Evolutionary conservation across 306 rosid genomes (phyloP).

Genomic region (Inga laurina): DNA sequence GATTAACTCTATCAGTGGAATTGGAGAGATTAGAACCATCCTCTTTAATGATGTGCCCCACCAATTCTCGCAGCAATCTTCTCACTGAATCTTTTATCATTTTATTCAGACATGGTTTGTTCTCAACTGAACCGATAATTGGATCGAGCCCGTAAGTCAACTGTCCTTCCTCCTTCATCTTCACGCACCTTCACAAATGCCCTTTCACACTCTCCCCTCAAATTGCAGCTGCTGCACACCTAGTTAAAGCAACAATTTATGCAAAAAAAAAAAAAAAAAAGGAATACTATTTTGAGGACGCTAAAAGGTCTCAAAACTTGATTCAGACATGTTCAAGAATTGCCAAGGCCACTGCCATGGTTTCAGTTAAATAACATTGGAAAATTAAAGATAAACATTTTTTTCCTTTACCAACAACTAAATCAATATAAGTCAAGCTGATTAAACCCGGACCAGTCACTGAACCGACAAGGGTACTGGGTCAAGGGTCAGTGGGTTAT

Average conservation of each 20-base stretch:
- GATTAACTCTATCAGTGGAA: constrained; percentile 26
- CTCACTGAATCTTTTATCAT: too few species aligned
- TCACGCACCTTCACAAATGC: constrained; percentile 71
- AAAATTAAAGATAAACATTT: not conserved
- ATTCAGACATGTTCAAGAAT: not conserved
- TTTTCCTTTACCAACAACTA: too few species aligned
- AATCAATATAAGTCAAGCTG: too few species aligned
- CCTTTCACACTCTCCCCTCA: constrained; percentile 80
- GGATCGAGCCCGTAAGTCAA: constrained; percentile 77
- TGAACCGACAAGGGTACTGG: too few species aligned
- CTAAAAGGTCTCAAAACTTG: too few species aligned
- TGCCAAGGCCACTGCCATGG: not conserved
- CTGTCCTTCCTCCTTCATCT: constrained; percentile 76
- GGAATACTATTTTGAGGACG: too few species aligned
- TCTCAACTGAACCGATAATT: too few species aligned
- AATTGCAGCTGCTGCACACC: constrained; percentile 83
- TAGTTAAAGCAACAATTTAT: constrained; percentile 39
- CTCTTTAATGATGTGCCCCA: constrained; percentile 42
- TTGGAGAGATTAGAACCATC: constrained; percentile 35
- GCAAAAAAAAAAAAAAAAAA: too few species aligned
- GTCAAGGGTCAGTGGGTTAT: too few species aligned
- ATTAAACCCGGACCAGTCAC: too few species aligned
- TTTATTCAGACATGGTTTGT: too few species aligned
- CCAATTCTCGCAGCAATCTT: constrained; percentile 66
- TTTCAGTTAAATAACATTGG: not conserved